A percentile compares a stretch with the other conserved stretches of the same genome.
Conservation (phyloP, 2,329 filamentous ascomycete species). For the Didymella glomerata region DNA sequence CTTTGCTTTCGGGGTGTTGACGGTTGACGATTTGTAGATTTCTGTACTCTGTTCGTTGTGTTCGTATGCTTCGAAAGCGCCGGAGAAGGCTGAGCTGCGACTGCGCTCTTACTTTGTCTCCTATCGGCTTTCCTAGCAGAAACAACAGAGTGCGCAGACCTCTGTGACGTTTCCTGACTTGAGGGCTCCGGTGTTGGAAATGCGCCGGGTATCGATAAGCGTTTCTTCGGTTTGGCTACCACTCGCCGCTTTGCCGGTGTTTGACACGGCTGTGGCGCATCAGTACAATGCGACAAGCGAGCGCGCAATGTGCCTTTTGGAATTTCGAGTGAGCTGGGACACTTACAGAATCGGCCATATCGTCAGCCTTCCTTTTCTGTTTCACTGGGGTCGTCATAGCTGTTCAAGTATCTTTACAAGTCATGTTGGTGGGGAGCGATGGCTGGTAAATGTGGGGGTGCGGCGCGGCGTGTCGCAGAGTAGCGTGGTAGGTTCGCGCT, state of each 20-base stretch:
- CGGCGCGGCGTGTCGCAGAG: constrained; percentile 15
- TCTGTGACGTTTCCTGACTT: constrained; percentile 19
- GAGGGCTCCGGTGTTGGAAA: constrained; percentile 16
- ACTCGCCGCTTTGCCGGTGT: constrained; percentile 17
- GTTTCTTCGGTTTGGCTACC: constrained; percentile 20
- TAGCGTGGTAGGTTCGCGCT: constrained; percentile 23
- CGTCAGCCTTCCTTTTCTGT: constrained; percentile 15
- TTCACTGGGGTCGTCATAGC: constrained; percentile 14
- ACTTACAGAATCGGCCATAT: constrained; percentile 17
- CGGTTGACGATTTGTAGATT: constrained; percentile 11
- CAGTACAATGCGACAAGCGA: constrained; percentile 15
- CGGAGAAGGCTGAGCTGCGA: background rate
- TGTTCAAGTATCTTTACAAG: constrained; percentile 11
- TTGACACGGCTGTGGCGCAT: constrained; percentile 18
- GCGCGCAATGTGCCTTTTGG: constrained; percentile 3
- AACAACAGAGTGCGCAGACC: constrained; percentile 21
- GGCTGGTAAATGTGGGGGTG: constrained; percentile 24
- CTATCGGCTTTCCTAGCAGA: constrained; percentile 10
- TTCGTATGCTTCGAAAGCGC: constrained; percentile 1
- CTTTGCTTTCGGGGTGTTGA: constrained; percentile 13
- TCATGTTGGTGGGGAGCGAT: constrained; percentile 16
- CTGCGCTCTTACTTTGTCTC: background rate
- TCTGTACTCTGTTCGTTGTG: constrained; percentile 11
- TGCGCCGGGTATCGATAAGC: constrained; percentile 25
- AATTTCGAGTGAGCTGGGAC: background rate